A percentile compares a stretch with the other conserved stretches of the same genome.
phyloP scores from a whole-genome alignment of 2,329 filamentous ascomycete genomes.

The Claviceps lovelessii region DNA sequence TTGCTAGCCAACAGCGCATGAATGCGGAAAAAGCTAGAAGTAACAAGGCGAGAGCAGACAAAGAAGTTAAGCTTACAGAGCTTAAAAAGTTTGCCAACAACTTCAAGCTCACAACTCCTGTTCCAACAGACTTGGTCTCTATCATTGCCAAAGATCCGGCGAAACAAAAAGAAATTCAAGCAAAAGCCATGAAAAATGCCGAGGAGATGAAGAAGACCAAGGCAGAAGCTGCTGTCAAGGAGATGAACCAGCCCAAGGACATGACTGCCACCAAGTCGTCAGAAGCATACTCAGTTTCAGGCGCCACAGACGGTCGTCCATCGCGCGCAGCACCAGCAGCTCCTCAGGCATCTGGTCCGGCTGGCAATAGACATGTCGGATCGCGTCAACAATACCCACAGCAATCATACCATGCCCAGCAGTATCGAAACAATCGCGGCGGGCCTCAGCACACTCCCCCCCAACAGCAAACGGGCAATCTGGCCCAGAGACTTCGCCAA shows the following conservation, averaged over 20 bases:
- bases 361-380: constrained; percentile 30
- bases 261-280: constrained; percentile 23
- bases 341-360: constrained; percentile 17
- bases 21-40: constrained; percentile 41
- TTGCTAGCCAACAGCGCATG: constrained; percentile 42
- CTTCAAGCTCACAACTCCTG: constrained; percentile 88
- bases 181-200: constrained; percentile 66
- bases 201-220: constrained; percentile 48
- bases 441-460: constrained; percentile 27
- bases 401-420: constrained; percentile 30
- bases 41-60: constrained; percentile 55
- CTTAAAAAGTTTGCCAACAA: constrained; percentile 86
- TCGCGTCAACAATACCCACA: constrained; percentile 35
- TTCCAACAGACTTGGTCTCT: constrained; percentile 78
- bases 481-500: constrained; percentile 37
- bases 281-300: constrained; percentile 11
- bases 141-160: constrained; percentile 94
- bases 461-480: constrained; percentile 28
- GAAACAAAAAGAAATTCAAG: constrained; percentile 87
- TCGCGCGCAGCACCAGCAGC: constrained; percentile 21
- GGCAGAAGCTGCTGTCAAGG: constrained; percentile 29
- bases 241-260: constrained; percentile 30
- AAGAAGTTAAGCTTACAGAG: constrained; percentile 84
- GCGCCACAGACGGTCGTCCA: constrained; percentile 15
- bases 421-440: constrained; percentile 34